These are phyloP conservation scores for Drosera capensis DNA, from an alignment of 148 eudicot species.

Conservation along the genomic window DNA sequence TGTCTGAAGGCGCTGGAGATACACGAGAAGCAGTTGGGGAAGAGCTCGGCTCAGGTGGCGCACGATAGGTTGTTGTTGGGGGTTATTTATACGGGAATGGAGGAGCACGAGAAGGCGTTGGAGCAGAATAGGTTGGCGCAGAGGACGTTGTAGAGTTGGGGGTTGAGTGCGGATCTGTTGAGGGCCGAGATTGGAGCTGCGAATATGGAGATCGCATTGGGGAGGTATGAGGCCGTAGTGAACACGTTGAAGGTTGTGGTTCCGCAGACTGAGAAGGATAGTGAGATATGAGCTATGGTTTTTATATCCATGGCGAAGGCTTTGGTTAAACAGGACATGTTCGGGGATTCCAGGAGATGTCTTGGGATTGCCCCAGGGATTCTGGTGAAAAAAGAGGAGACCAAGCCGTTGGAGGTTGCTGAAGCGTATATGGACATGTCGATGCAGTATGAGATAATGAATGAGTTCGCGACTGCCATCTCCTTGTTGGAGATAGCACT, in stretches of 20 bases:
- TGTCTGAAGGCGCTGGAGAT: slow-evolving; percentile 72
- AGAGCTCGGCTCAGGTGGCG: slow-evolving; percentile 82
- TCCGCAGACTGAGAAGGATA: slow-evolving; percentile 56
- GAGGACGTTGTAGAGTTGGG: slow-evolving; percentile 72
- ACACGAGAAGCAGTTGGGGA: slow-evolving; percentile 44
- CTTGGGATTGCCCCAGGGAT: slow-evolving; percentile 52
- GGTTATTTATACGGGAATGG: slow-evolving; percentile 78
- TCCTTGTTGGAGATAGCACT: slow-evolving; percentile 51
- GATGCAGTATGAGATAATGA: slow-evolving; percentile 81
- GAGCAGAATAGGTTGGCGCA: slow-evolving; percentile 65
- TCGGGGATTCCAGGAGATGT: slow-evolving; percentile 60
- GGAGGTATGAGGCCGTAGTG: slow-evolving; percentile 55
- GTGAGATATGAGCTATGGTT: slow-evolving; percentile 59
- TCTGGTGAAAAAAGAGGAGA: slow-evolving; percentile 43
- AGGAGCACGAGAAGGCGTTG: slow-evolving; percentile 71
- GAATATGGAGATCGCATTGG: slow-evolving; percentile 78
- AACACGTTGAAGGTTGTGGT: slow-evolving; percentile 45
- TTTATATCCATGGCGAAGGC: slow-evolving; percentile 80
- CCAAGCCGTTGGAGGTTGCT: slow-evolving; percentile 43
- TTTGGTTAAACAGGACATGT: slow-evolving; percentile 56
- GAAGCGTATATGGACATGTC: slow-evolving; percentile 84
- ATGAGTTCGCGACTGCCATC: slow-evolving; percentile 75
- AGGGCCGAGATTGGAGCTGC: slow-evolving; percentile 90
- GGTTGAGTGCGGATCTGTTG: slow-evolving; percentile 49
- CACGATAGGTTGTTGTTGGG: slow-evolving; percentile 78